Percentiles rank a stretch among this genome's conserved stretches.
These are phyloP conservation scores for Clarireedia hainanense DNA, from an alignment of 2,329 filamentous ascomycete species.

Conservation along the genomic window DNA sequence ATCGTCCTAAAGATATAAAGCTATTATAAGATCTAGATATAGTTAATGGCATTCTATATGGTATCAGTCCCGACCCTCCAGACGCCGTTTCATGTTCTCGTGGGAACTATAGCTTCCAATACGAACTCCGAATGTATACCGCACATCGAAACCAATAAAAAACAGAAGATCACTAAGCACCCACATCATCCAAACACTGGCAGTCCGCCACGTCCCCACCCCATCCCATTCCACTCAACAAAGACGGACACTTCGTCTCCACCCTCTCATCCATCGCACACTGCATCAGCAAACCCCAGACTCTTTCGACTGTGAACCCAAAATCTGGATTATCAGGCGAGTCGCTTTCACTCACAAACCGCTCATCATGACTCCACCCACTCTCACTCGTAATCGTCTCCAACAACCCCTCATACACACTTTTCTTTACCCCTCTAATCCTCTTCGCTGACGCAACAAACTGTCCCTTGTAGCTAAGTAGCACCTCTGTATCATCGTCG, in stretches of 20 bases:
- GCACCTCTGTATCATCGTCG: slow-evolving; percentile 21
- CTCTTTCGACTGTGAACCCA: slow-evolving; percentile 23
- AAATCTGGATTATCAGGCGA: slow-evolving; percentile 22
- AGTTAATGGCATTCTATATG: too few relatives aligned
- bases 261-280: slow-evolving; percentile 53
- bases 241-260: slow-evolving; percentile 72
- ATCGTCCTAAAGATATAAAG: too few relatives aligned
- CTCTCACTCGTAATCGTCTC: slow-evolving; percentile 17
- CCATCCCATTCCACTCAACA: slow-evolving; percentile 66
- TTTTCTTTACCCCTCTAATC: slow-evolving; percentile 30
- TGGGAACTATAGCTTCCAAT: too few relatives aligned
- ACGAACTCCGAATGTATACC: too few relatives aligned
- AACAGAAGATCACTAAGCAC: not conserved
- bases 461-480: slow-evolving; percentile 40
- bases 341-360: slow-evolving; percentile 10
- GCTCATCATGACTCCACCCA: slow-evolving; percentile 19
- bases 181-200: slow-evolving; percentile 23
- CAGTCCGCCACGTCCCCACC: slow-evolving; percentile 19
- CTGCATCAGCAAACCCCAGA: slow-evolving; percentile 25
- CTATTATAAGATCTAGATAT: too few relatives aligned
- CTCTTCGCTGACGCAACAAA: slow-evolving; percentile 39
- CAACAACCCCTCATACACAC: slow-evolving; percentile 18
- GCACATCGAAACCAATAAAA: not conserved
- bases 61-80: too few relatives aligned
- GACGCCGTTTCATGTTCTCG: too few relatives aligned